Evolutionary conservation across 164 flowering plant species (phyloP), one percentile per base, ranked within the genome.

Genomic region (Stephania yunnanensis): DNA sequence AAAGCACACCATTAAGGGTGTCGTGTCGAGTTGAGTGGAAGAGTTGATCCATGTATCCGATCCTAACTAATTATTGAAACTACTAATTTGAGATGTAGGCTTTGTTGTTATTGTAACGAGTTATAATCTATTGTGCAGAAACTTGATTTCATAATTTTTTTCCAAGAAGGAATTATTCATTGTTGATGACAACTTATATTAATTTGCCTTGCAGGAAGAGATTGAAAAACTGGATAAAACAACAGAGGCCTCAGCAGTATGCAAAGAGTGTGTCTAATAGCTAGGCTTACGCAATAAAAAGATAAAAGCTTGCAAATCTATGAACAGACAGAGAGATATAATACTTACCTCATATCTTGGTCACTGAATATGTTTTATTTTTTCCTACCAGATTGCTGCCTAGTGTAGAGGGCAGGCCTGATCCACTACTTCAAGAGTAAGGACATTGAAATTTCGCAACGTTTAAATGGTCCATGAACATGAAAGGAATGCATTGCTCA

Each of bases 391-490:
- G 95, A 77, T 71, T 89, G 84, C 79, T 85, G 76, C 76, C 48
- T 17, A 77, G 70, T 58, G 78, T 91, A 45, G 88, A 87, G 78
- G 74, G 83, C 45, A 86, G 72, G 68, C 91, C 95, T 0, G 97
- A 93, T 83, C 92, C 97, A 6, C 82, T 93, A 31, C 89, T 93
- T 25, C 87, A 91, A 76, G 66, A 73, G 97, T 92, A 92, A 86
- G 30, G 15, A 66, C 75, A 46, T 6, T 19, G 42, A 36, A 36
- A 36, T 36, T 36, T 36, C 4, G 42, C 42, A 50, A 50, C 1
- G 55, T 50, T 13, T 50, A 7, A 25, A 25, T 25, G 25, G 25
- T 25, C 25, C 25, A 25, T 25, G 25, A 25, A 25, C 25, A 13
- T 50, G 55, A 9, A 9, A 2, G 15, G 12, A 50, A 50, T 25